phyloP scores from a whole-genome alignment of 176 grass and related monocot species.

The Zea mays region DNA sequence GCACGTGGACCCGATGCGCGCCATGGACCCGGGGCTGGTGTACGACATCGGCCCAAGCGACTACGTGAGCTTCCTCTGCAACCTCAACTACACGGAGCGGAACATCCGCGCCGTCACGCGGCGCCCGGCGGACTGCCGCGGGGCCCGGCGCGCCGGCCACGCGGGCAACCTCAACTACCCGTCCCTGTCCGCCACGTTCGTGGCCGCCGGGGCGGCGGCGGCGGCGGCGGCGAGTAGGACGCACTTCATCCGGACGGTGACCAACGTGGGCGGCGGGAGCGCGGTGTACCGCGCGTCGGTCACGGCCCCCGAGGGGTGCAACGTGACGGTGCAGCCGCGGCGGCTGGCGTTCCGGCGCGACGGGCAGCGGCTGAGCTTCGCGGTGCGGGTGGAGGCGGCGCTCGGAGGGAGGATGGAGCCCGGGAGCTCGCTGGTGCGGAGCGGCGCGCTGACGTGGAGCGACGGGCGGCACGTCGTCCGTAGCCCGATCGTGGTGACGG shows the following conservation, averaged over 20 bases:
- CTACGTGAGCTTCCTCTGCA: slow-evolving; percentile 85
- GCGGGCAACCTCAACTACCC: slow-evolving; percentile 89
- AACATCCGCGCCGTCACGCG: slow-evolving; percentile 85
- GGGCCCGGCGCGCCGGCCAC: slow-evolving; percentile 60
- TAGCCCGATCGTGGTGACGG: slow-evolving; percentile 68
- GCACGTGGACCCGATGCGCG: slow-evolving; percentile 88
- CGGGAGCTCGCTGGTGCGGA: slow-evolving; percentile 74
- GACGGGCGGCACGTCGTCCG: slow-evolving; percentile 63
- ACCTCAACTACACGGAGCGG: slow-evolving; percentile 79
- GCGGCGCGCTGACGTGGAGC: slow-evolving; percentile 68
- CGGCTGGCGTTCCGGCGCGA: slow-evolving; percentile 68
- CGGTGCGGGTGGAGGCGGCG: slow-evolving; percentile 56
- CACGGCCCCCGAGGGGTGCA: slow-evolving; percentile 58
- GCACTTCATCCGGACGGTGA: slow-evolving; percentile 81
- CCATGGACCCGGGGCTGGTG: slow-evolving; percentile 88
- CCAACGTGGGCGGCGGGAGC: slow-evolving; percentile 56
- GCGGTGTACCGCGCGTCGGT: slow-evolving; percentile 53
- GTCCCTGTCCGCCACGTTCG: slow-evolving; percentile 64
- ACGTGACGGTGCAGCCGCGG: slow-evolving; percentile 64
- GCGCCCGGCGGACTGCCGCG: slow-evolving; percentile 57
- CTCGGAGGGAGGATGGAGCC: slow-evolving; percentile 64
- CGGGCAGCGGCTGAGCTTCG: slow-evolving; percentile 87
- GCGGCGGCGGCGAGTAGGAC: slow-evolving; percentile 34
- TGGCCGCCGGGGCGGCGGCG: slow-evolving; percentile 25
- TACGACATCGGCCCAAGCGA: slow-evolving; percentile 58